Conservation (phyloP, 768 basidiomycete species). For the Tylopilus cervinicoccineus region DNA sequence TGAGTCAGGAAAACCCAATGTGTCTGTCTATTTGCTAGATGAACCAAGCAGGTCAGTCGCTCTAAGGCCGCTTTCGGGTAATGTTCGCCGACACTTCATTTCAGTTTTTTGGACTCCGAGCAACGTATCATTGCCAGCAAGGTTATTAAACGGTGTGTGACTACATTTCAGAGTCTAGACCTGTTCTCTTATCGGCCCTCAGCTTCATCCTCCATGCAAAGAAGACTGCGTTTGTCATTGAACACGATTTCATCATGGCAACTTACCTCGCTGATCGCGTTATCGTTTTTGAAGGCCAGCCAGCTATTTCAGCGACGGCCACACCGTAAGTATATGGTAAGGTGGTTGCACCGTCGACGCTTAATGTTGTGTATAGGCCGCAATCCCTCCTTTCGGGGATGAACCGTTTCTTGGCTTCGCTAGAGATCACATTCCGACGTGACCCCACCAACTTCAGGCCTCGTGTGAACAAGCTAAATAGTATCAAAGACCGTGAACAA, state of each 20-base stretch:
- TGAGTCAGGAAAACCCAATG: conserved; percentile 62
- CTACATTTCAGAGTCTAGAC: background rate
- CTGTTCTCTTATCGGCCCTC: conserved; percentile 1
- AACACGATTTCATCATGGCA: conserved; percentile 99
- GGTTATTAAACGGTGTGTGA: conserved; percentile 86
- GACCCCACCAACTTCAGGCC: conserved; percentile 95
- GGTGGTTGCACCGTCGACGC: background rate
- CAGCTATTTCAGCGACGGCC: conserved; percentile 85
- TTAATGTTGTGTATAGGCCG: conserved; percentile 49
- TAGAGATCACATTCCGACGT: conserved; percentile 97
- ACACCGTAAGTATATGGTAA: conserved; percentile 60
- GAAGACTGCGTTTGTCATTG: conserved; percentile 98
- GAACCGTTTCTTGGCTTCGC: conserved; percentile 94
- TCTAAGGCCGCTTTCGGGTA: background rate
- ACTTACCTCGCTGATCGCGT: conserved; percentile 98
- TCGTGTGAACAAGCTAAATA: conserved; percentile 80
- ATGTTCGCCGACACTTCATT: conserved; percentile 3
- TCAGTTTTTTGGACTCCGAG: conserved; percentile 93
- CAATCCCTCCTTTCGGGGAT: conserved; percentile 94
- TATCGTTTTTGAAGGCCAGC: conserved; percentile 86
- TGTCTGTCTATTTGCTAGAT: conserved; percentile 90
- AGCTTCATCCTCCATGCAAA: conserved; percentile 94
- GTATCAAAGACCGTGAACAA: conserved; percentile 86
- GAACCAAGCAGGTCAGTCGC: conserved; percentile 74
- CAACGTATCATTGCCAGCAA: conserved; percentile 98